These are phyloP conservation scores for Athelia psychrophila DNA, from an alignment of 1,284 basidiomycete species.

Conservation along the genomic window DNA sequence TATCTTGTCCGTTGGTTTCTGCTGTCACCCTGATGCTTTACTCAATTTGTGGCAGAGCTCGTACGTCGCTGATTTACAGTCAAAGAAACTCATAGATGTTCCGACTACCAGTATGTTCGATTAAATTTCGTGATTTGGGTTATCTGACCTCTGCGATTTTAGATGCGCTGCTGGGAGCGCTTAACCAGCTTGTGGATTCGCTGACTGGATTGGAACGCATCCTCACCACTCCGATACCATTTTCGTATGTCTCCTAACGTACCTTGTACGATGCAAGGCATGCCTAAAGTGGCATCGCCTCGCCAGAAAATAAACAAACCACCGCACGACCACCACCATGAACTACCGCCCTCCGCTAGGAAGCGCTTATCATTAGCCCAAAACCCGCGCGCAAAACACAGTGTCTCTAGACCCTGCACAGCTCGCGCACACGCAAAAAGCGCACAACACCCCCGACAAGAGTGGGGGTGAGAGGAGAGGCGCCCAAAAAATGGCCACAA, in stretches of 20 bases:
- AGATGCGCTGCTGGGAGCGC: constrained; percentile 43
- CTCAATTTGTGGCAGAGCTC: constrained; percentile 43
- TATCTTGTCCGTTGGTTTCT: constrained; percentile 54
- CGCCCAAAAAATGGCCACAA: too few species aligned
- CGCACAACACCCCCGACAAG: constrained; percentile 63
- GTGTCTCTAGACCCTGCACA: too few species aligned
- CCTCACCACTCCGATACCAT: constrained; percentile 78
- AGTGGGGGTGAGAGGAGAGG: constrained; percentile 26
- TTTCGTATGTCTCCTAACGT: constrained; percentile 56
- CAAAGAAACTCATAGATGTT: constrained; percentile 58
- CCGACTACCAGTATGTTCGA: constrained; percentile 60
- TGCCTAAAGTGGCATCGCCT: too few species aligned
- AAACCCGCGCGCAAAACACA: too few species aligned
- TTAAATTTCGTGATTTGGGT: background rate
- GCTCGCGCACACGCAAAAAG: constrained; percentile 45
- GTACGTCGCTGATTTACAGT: constrained; percentile 63
- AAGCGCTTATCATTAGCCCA: constrained; percentile 10
- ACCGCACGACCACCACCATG: constrained; percentile 60
- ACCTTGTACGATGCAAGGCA: too few species aligned
- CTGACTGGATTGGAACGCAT: constrained; percentile 74
- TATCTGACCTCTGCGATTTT: background rate
- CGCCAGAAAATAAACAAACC: constrained; percentile 51
- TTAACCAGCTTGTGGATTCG: constrained; percentile 63
- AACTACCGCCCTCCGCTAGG: constrained; percentile 59
- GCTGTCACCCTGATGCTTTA: background rate